phyloP scores from a whole-genome alignment of 2,329 filamentous ascomycete species.

The Penicillium expansum region DNA sequence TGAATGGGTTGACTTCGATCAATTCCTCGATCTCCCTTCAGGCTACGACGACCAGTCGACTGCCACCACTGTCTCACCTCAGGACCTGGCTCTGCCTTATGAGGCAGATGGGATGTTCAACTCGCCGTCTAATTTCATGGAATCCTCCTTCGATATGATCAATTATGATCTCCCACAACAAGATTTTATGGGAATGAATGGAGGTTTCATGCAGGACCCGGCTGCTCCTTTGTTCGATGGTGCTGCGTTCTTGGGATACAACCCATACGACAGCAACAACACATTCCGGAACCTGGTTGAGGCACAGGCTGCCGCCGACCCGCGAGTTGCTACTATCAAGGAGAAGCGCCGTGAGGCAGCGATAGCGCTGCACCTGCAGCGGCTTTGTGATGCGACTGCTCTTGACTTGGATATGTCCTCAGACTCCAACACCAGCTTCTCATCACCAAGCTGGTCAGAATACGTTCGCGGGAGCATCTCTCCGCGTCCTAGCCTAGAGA shows the following conservation, averaged over 20 bases:
- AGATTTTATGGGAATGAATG: slow-evolving; percentile 16
- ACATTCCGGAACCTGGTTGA: slow-evolving; percentile 36
- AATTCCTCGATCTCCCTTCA: slow-evolving; percentile 32
- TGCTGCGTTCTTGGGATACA: slow-evolving; percentile 15
- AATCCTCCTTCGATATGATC: slow-evolving; percentile 25
- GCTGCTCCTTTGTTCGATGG: slow-evolving; percentile 19
- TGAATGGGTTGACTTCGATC: slow-evolving; percentile 37
- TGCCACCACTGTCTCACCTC: slow-evolving; percentile 31
- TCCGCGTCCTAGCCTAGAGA: slow-evolving; percentile 24
- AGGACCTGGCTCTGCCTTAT: slow-evolving; percentile 29
- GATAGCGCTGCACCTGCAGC: slow-evolving; percentile 42
- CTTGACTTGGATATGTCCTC: slow-evolving; percentile 28
- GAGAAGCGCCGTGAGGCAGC: slow-evolving; percentile 44
- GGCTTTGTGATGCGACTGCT: slow-evolving; percentile 33
- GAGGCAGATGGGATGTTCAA: slow-evolving; percentile 25
- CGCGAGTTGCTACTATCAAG: slow-evolving; percentile 35
- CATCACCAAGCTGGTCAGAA: slow-evolving; percentile 34
- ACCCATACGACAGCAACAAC: slow-evolving; percentile 14
- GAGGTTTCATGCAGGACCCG: slow-evolving; percentile 15
- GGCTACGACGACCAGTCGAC: slow-evolving; percentile 31
- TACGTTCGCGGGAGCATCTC: slow-evolving; percentile 28
- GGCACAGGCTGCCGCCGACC: slow-evolving; percentile 38
- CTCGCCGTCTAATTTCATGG: slow-evolving; percentile 19
- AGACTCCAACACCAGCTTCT: slow-evolving; percentile 32
- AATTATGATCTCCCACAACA: slow-evolving; percentile 24